phyloP scores from a whole-genome alignment of 805 yeast species.

The Candida oleophila region DNA sequence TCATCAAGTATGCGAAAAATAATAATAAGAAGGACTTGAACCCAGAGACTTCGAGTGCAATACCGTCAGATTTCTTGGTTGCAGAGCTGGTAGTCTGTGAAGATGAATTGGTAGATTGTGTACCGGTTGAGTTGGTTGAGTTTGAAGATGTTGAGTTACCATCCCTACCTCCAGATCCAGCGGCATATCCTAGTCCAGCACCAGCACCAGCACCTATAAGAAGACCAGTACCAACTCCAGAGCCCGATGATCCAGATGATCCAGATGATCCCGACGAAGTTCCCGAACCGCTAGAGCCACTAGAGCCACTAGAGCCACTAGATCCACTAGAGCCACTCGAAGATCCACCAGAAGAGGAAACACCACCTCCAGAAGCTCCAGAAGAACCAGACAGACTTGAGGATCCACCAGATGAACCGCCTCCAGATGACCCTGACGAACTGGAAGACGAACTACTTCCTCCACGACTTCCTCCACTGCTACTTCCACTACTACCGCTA shows the following conservation, averaged over 20 bases:
- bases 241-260: neutral
- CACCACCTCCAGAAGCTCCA: constrained; percentile 2
- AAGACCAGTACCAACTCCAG: neutral
- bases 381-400: neutral
- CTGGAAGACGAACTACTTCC: constrained; percentile 1
- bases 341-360: neutral
- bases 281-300: constrained; percentile 1
- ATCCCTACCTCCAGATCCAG: constrained; percentile 1
- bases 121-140: neutral
- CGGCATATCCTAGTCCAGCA: constrained; percentile 1
- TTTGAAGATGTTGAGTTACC: constrained; percentile 5
- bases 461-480: constrained; percentile 1
- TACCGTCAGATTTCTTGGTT: neutral
- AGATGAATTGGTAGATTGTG: constrained; percentile 2
- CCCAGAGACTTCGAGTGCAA: neutral
- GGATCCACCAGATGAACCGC: constrained; percentile 1
- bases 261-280: neutral
- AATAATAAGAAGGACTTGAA: neutral
- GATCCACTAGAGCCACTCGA: neutral
- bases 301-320: neutral
- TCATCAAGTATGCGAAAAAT: neutral
- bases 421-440: constrained; percentile 4
- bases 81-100: constrained; percentile 7
- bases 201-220: constrained; percentile 14
- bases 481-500: neutral